Base-by-base conservation (phyloP, 2,329 filamentous ascomycete genomes). In the Pseudogymnoascus destructans region DNA sequence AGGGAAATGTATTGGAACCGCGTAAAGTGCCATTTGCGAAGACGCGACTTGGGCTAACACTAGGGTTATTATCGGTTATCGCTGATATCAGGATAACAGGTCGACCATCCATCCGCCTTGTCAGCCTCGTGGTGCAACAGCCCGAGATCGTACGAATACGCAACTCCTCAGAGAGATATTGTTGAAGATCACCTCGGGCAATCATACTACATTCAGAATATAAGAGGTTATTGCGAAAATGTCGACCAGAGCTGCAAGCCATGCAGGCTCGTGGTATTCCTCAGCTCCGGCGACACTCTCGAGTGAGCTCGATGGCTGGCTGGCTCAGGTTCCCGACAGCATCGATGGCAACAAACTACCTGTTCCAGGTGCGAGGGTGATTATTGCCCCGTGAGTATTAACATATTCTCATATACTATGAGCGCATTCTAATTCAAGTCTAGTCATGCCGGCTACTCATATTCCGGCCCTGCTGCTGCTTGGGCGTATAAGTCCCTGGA, bases 401-500 rank as follows among this genome's bases (percentile, higher is more conserved):
- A 54, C 58, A 55, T 56, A 10, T 21, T 56, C 55, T 56, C 19
- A 25, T 36, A 19, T 17, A 17, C 5, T 49, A 25, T 15, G 19
- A 38, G n/a, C 15, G n/a, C 15, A 57, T 42, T 59, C 36, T 52
- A 57, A 55, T 55, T 25, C 67, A 67, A 57, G 66, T 60, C 30
- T 64, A 96, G 92, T 61, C 93, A 98, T 71, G 93, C 93, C 60
- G 93, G 93, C 61, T 98, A 95, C 73, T 75, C 81, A 1, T 97
- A 92, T 75, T 98, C 93, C 3, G 93, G 93, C 6, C 81, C 85
- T 36, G 92, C 89, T 64, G 93, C 93, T 42, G 93, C 91, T 42
- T 97, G 89, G 84, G 93, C 93, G 7, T 98, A 97, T 74, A 93
- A 89, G 72, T 80, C 81, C 5, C 83, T 95, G 55, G 90, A 97